Evolutionary conservation across 352 stramenopile species (phyloP).

Genomic region (Phytophthora pseudosyringae): DNA sequence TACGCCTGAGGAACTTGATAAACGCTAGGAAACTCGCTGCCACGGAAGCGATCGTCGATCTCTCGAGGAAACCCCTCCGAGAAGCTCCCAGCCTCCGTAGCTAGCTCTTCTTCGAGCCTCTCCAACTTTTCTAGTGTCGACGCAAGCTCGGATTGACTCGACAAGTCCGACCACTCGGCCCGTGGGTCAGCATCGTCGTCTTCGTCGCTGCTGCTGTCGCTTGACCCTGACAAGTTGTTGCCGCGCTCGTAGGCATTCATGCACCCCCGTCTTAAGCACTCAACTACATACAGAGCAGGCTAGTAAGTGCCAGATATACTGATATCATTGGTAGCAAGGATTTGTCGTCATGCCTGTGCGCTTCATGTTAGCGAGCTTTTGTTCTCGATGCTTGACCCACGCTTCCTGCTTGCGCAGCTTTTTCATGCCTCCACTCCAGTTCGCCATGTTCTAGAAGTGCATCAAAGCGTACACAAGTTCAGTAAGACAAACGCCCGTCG

Average conservation of each 20-base stretch:
- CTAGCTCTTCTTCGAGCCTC: conserved; percentile 32
- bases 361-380: conserved; percentile 52
- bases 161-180: conserved; percentile 26
- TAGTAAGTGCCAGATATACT: background rate
- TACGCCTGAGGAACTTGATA: conserved; percentile 23
- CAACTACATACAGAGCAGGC: conserved; percentile 12
- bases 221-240: conserved; percentile 23
- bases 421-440: conserved; percentile 53
- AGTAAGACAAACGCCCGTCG: background rate
- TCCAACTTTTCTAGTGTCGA: conserved; percentile 30
- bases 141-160: conserved; percentile 28
- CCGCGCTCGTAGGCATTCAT: background rate
- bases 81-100: conserved; percentile 16
- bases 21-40: conserved; percentile 6
- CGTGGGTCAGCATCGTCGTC: conserved; percentile 14
- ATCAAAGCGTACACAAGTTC: background rate
- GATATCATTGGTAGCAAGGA: background rate
- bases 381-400: conserved; percentile 58
- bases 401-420: conserved; percentile 56
- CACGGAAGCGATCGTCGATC: conserved; percentile 3
- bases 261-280: conserved; percentile 5
- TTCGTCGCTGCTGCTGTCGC: conserved; percentile 20
- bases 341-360: conserved; percentile 18
- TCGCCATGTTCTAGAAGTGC: conserved; percentile 38
- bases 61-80: conserved; percentile 1